phyloP scores from a whole-genome alignment of 1,139 yeast genomes.

The Trichomonascaceae sp. region DNA sequence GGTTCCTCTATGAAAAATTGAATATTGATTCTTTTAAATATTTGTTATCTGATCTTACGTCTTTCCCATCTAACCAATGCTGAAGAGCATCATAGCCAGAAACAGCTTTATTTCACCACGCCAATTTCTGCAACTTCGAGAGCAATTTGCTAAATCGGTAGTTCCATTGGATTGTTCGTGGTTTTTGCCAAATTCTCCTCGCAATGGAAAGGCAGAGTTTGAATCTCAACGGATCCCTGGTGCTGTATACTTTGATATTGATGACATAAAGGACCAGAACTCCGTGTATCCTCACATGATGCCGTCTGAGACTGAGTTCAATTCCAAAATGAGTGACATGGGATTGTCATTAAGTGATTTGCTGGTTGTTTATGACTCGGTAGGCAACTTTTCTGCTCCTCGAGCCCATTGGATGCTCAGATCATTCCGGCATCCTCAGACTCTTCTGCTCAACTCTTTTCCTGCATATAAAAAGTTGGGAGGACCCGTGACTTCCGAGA shows the following conservation, averaged over 20 bases:
- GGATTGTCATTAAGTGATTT: conserved; percentile 44
- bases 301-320: conserved; percentile 55
- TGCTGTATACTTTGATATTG: conserved; percentile 77
- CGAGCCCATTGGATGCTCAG: conserved; percentile 87
- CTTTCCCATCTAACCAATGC: not conserved
- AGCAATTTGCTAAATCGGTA: conserved; percentile 21
- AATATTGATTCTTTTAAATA: not conserved
- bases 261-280: conserved; percentile 49
- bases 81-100: not conserved
- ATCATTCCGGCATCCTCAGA: conserved; percentile 65
- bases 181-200: conserved; percentile 75
- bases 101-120: conserved; percentile 4
- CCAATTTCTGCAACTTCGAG: not conserved
- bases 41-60: not conserved
- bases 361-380: conserved; percentile 77
- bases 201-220: conserved; percentile 49
- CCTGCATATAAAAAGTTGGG: conserved; percentile 43
- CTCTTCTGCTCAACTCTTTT: conserved; percentile 65
- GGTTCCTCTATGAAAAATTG: not conserved
- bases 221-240: conserved; percentile 51
- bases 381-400: conserved; percentile 82
- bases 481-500: conserved; percentile 35
- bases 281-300: conserved; percentile 86
- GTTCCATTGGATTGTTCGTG: conserved; percentile 85
- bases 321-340: conserved; percentile 39